A percentile compares a stretch with the other conserved stretches of the same genome.
phyloP scores from a whole-genome alignment of 768 basidiomycete species.

The Agaricus bisporus region DNA sequence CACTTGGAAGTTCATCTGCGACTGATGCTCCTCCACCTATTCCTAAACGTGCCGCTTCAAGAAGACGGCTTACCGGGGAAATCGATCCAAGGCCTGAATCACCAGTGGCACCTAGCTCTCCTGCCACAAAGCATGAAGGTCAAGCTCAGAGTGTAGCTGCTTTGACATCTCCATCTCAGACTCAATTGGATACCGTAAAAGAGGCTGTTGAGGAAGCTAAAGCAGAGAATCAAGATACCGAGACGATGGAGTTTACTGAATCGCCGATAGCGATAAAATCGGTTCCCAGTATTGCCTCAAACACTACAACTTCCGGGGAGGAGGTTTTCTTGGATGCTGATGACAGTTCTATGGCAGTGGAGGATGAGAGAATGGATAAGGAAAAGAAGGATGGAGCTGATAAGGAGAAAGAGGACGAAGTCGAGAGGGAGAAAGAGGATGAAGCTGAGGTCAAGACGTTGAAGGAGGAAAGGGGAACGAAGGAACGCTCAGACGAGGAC shows the following conservation, averaged over 20 bases:
- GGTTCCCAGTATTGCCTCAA: neutral
- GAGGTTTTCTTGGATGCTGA: constrained; percentile 3
- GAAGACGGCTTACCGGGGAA: constrained; percentile 25
- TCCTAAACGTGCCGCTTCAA: constrained; percentile 58
- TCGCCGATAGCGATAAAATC: neutral
- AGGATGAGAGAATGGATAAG: neutral
- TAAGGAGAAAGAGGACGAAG: constrained; percentile 4
- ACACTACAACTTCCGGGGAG: constrained; percentile 3
- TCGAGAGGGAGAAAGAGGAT: constrained; percentile 4
- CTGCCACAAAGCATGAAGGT: constrained; percentile 1
- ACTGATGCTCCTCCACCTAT: constrained; percentile 46
- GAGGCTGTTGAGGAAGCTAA: constrained; percentile 4
- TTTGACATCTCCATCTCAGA: neutral
- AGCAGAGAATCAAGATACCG: neutral
- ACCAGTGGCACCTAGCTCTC: constrained; percentile 4
- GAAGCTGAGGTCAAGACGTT: neutral
- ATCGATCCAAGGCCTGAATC: constrained; percentile 22
- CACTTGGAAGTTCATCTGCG: constrained; percentile 15
- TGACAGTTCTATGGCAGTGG: neutral
- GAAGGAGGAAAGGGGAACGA: constrained; percentile 4
- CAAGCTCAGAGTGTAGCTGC: neutral
- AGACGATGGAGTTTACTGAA: neutral
- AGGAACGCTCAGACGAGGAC: constrained; percentile 8
- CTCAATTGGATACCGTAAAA: neutral
- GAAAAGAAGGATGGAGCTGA: neutral